phyloP scores from a whole-genome alignment of 129 eudicot genomes.

The Dittrichia graveolens region DNA sequence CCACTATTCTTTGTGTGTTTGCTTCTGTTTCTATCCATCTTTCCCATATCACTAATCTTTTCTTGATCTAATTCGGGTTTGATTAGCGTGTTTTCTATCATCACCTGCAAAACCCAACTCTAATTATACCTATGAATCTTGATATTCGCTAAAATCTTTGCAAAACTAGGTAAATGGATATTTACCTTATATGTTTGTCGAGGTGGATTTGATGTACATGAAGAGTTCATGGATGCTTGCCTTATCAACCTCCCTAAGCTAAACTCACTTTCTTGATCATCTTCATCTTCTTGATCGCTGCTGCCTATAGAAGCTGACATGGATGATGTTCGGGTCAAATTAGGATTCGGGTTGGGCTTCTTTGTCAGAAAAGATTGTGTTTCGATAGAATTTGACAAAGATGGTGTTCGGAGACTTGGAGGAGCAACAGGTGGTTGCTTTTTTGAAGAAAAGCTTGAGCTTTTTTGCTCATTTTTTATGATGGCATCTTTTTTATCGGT shows the following conservation, averaged over 20 bases:
- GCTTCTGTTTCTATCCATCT: conserved; percentile 33
- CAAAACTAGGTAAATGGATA: background rate
- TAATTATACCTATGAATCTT: conserved; percentile 20
- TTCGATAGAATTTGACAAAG: conserved; percentile 42
- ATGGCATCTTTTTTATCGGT: conserved; percentile 15
- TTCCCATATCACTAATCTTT: conserved; percentile 20
- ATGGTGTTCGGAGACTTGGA: conserved; percentile 43
- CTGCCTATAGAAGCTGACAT: conserved; percentile 14
- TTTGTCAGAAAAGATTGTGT: background rate
- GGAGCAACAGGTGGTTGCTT: conserved; percentile 33
- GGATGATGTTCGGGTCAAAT: conserved; percentile 28
- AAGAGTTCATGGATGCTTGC: conserved; percentile 74
- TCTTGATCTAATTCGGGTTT: conserved; percentile 23
- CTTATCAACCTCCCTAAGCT: conserved; percentile 76
- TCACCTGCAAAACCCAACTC: conserved; percentile 25
- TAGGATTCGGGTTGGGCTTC: conserved; percentile 13
- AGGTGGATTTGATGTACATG: conserved; percentile 47
- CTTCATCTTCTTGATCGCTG: conserved; percentile 40
- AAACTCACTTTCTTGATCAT: conserved; percentile 73
- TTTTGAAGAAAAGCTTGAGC: conserved; percentile 29
- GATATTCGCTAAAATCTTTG: conserved; percentile 3
- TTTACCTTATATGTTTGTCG: conserved; percentile 62
- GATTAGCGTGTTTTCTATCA: conserved; percentile 16
- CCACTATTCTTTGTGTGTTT: conserved; percentile 27
- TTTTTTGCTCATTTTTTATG: conserved; percentile 32